Conservation (phyloP, 345 rosid species). For the Citrus inodora region DNA sequence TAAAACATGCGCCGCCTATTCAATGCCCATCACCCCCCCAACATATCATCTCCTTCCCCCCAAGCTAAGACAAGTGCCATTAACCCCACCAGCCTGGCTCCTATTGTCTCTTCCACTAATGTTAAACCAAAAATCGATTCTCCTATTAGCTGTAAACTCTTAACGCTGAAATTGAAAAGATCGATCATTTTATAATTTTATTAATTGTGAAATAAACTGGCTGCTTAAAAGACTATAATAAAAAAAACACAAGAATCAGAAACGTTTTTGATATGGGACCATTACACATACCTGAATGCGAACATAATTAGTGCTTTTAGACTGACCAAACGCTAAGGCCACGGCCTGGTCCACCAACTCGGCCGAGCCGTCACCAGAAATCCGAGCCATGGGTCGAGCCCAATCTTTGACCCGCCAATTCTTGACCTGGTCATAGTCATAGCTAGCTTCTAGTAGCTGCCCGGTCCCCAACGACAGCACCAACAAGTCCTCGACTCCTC, state of each 20-base stretch:
- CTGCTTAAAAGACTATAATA: neutral
- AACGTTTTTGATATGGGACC: neutral
- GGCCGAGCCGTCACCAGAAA: constrained; percentile 76
- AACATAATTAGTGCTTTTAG: constrained; percentile 66
- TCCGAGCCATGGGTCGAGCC: constrained; percentile 87
- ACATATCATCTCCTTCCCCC: neutral
- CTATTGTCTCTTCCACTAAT: constrained; percentile 26
- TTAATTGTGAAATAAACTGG: neutral
- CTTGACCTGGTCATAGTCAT: constrained; percentile 67
- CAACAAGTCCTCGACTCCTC: constrained; percentile 92
- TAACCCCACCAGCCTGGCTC: constrained; percentile 43
- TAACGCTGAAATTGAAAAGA: neutral
- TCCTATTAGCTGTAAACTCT: neutral
- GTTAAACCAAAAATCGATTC: neutral
- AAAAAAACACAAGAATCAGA: neutral
- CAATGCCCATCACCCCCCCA: neutral
- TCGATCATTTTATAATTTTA: neutral
- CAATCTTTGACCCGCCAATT: constrained; percentile 84
- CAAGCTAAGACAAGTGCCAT: constrained; percentile 24
- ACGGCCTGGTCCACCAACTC: constrained; percentile 94
- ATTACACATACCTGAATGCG: constrained; percentile 70
- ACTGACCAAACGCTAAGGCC: constrained; percentile 89
- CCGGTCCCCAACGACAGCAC: constrained; percentile 83
- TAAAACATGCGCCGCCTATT: constrained; percentile 1
- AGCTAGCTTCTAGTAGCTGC: constrained; percentile 67